Percentiles rank a stretch among this genome's conserved stretches.
Conservation (phyloP, 768 basidiomycete genomes). For the Glaciozyma martinii region DNA sequence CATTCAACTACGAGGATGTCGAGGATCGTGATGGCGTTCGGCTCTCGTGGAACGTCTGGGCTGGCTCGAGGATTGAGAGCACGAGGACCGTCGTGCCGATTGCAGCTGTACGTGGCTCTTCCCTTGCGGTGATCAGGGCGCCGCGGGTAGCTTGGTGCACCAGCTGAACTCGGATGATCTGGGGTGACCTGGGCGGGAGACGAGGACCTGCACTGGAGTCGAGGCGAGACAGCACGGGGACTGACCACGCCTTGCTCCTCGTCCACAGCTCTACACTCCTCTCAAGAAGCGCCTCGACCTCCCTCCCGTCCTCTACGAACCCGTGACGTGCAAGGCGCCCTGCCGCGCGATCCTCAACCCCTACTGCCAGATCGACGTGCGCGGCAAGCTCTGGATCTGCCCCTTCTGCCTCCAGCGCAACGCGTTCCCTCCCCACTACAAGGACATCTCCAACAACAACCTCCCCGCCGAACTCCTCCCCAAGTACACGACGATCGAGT, state of each 20-base stretch:
- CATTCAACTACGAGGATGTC: too few species aligned
- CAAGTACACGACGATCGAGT: slow-evolving; percentile 99
- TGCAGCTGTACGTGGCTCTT: slow-evolving; percentile 49
- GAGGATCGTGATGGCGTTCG: slow-evolving; percentile 44
- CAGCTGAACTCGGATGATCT: too few species aligned
- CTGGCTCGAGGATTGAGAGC: slow-evolving; percentile 84
- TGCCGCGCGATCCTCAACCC: slow-evolving; percentile 90
- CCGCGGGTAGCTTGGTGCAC: background rate
- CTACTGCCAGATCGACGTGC: slow-evolving; percentile 88
- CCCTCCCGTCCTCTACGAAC: slow-evolving; percentile 92
- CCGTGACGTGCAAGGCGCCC: slow-evolving; percentile 94
- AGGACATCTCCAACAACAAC: slow-evolving; percentile 94
- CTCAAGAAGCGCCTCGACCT: slow-evolving; percentile 88
- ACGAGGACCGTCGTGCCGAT: slow-evolving; percentile 97
- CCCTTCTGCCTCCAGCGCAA: slow-evolving; percentile 96
- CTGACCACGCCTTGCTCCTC: background rate
- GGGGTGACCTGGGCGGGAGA: background rate
- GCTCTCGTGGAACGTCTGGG: slow-evolving; percentile 96
- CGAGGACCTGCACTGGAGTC: background rate
- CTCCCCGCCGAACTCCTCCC: slow-evolving; percentile 90
- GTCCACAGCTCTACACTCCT: slow-evolving; percentile 65
- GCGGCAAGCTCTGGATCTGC: slow-evolving; percentile 98
- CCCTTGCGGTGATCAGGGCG: background rate
- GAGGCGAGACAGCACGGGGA: too few species aligned
- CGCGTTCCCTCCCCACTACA: slow-evolving; percentile 96